These are phyloP conservation scores for Moesziomyces aphidis DNA, from an alignment of 1,284 basidiomycete genomes.

Conservation along the genomic window DNA sequence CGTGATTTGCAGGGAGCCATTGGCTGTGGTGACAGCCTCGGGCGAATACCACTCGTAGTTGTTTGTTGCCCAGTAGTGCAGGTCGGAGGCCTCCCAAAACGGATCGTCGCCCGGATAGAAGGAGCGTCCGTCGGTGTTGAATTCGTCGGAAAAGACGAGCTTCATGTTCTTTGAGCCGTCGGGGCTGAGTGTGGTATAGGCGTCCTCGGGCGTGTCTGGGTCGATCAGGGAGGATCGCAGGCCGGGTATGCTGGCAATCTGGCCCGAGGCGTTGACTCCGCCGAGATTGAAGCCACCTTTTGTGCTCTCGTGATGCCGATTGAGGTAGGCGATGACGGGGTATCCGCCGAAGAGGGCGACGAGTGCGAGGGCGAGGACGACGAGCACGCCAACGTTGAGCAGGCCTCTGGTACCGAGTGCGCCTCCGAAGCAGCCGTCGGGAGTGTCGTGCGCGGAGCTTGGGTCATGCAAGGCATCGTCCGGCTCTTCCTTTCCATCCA, in stretches of 20 bases:
- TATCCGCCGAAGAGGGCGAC: slow-evolving; percentile 80
- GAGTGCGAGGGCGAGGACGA: slow-evolving; percentile 69
- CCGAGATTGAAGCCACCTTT: slow-evolving; percentile 58
- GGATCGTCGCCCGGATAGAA: slow-evolving; percentile 75
- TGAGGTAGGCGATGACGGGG: slow-evolving; percentile 73
- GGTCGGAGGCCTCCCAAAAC: slow-evolving; percentile 78
- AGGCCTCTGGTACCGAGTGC: slow-evolving; percentile 37
- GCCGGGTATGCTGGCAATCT: slow-evolving; percentile 52
- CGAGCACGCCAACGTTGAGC: slow-evolving; percentile 72
- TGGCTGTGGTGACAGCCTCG: slow-evolving; percentile 79
- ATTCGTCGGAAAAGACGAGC: slow-evolving; percentile 68
- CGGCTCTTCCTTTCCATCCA: slow-evolving; percentile 49
- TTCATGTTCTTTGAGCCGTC: slow-evolving; percentile 58
- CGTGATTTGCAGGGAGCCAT: slow-evolving; percentile 84
- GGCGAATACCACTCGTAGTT: slow-evolving; percentile 76
- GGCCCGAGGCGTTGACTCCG: slow-evolving; percentile 58
- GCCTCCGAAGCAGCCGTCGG: slow-evolving; percentile 21
- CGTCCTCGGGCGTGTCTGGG: slow-evolving; percentile 66
- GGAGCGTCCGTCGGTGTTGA: slow-evolving; percentile 64
- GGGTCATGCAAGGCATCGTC: slow-evolving; percentile 57
- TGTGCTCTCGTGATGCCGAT: slow-evolving; percentile 20
- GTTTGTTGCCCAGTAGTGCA: slow-evolving; percentile 77
- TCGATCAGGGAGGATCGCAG: slow-evolving; percentile 64
- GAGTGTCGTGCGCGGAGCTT: slow-evolving; percentile 1
- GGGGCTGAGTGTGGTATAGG: slow-evolving; percentile 70